These are phyloP conservation scores for Begonia peltatifolia DNA, from an alignment of 306 rosid genomes.

Conservation along the genomic window DNA sequence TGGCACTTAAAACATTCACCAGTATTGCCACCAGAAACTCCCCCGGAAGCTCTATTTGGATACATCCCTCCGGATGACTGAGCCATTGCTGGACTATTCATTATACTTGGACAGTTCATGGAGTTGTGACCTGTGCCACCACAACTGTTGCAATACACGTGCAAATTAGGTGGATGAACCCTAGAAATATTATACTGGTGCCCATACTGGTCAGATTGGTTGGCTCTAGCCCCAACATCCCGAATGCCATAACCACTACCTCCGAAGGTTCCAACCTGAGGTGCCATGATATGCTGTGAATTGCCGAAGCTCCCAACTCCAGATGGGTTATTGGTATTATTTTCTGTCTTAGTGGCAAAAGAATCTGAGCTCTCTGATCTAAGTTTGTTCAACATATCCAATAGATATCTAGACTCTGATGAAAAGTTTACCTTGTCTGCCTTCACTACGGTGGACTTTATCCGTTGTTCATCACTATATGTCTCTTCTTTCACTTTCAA, in stretches of 20 bases:
- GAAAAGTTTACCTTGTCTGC: slow-evolving; percentile 48
- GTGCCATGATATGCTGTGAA: slow-evolving; percentile 19
- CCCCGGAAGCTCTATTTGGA: slow-evolving; percentile 30
- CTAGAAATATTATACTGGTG: slow-evolving; percentile 31
- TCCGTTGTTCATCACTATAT: slow-evolving; percentile 73
- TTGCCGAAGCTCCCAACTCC: slow-evolving; percentile 18
- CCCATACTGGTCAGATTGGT: slow-evolving; percentile 21
- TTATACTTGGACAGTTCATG: slow-evolving; percentile 38
- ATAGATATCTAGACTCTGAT: slow-evolving; percentile 26
- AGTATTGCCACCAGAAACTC: slow-evolving; percentile 17
- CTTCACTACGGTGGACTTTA: slow-evolving; percentile 66
- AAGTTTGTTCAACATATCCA: slow-evolving; percentile 52
- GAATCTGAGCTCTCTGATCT: slow-evolving; percentile 18
- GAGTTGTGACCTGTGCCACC: slow-evolving; percentile 66
- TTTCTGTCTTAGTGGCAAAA: slow-evolving; percentile 18
- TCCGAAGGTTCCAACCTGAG: slow-evolving; percentile 18
- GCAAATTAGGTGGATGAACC: slow-evolving; percentile 19
- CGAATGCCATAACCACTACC: background rate
- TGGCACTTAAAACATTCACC: slow-evolving; percentile 75
- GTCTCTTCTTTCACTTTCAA: slow-evolving; percentile 80
- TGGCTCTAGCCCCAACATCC: too few relatives aligned
- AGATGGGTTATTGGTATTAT: slow-evolving; percentile 15
- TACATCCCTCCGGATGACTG: slow-evolving; percentile 29
- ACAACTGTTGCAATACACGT: slow-evolving; percentile 44
- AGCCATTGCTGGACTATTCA: slow-evolving; percentile 20